Percentiles rank a stretch among this genome's conserved stretches.
Evolutionary conservation across 78 protist genomes (phyloP).

Genomic region (Dictyostelium brefeldianum): DNA sequence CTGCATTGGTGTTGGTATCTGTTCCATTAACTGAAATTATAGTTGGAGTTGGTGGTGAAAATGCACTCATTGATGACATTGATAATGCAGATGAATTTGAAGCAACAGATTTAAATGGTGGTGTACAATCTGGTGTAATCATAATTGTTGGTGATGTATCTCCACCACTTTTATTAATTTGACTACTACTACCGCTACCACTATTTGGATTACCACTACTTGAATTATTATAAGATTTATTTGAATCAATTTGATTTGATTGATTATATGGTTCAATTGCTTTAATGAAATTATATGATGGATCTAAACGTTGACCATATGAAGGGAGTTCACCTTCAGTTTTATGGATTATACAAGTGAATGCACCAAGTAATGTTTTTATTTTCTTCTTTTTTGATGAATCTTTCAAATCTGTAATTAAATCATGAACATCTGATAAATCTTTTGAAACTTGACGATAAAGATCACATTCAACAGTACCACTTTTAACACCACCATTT

Average conservation of each 20-base stretch:
- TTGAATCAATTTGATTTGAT: neutral
- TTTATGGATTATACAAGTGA: conserved; percentile 33
- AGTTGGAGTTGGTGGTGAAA: neutral
- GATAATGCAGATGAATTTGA: neutral
- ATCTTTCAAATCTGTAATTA: conserved; percentile 40
- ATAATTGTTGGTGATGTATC: neutral
- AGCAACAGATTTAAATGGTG: conserved; percentile 1
- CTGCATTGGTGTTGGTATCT: no score
- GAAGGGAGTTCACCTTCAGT: conserved; percentile 49
- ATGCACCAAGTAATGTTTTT: conserved; percentile 35
- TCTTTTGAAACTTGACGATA: conserved; percentile 41
- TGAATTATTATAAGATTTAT: neutral
- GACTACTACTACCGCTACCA: no score
- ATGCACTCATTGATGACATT: conserved; percentile 2
- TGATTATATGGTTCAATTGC: conserved; percentile 33
- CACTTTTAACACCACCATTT: conserved; percentile 24
- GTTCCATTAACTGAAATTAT: neutral
- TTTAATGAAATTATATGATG: conserved; percentile 50
- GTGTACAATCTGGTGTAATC: conserved; percentile 15
- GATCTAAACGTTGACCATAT: conserved; percentile 42
- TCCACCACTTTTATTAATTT: neutral
- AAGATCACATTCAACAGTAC: conserved; percentile 2
- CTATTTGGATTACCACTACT: neutral
- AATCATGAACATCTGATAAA: conserved; percentile 42
- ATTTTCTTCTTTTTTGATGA: conserved; percentile 49